Evolutionary conservation across 2,329 filamentous ascomycete species (phyloP), one percentile per base, ranked within the genome.

Genomic region (Blumeria graminis): DNA sequence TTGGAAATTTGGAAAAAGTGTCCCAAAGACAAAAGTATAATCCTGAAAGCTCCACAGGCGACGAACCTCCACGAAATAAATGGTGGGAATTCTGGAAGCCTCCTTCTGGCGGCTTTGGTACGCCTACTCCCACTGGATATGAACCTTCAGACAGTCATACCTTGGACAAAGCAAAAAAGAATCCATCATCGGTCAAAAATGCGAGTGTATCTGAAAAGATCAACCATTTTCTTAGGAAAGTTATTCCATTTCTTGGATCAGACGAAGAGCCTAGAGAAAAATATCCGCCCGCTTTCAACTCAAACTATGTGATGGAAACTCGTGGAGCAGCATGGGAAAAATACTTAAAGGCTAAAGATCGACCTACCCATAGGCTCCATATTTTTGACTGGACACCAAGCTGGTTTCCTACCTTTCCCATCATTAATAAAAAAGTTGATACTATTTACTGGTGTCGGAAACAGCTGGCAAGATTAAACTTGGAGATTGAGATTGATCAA

Each of bases 401-500:
- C 41, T 95, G 84, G 82, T 80, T 94, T 67, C 83, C 84, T 2
- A 78, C 80, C 0, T 67, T 94, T n/a, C 86, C 84, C 5, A 69
- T 88, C 0, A 68, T 94, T 54, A 88, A 86, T 56, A 82, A 86
- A 67, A 95, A 96, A 68, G 89, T 95, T 1, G 92, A 98, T 66
- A 90, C 84, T 0, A 96, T 98, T 61, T 88, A 93, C 65, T 84
- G 89, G 72, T 93, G 87, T 62, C 84, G 92, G 3, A 79, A 81
- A 60, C 84, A 96, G 67, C 69, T 98, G 33, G 89, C 92, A 16
- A 79, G 86, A 13, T 72, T 96, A 16, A 98, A 96, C 62, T 65
- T 89, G 55, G 89, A 96, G 66, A 95, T 98, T 56, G 89, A 95
- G 62, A 73, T 82, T 48, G 92, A 96, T 61, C 92, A 98, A 66